These are phyloP conservation scores for Logfia minima DNA, from an alignment of 129 eudicot species.

Conservation along the genomic window DNA sequence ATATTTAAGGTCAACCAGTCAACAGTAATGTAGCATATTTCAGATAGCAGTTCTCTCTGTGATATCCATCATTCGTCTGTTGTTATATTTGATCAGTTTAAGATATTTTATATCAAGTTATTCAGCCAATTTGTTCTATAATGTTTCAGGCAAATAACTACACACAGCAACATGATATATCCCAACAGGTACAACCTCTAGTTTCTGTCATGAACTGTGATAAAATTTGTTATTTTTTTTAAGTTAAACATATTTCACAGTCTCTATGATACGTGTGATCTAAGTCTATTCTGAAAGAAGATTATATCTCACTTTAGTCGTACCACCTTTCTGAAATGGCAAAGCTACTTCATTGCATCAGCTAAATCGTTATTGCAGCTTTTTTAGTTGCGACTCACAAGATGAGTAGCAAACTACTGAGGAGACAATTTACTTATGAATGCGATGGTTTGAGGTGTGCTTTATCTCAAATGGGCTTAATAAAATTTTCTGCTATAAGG, in stretches of 20 bases:
- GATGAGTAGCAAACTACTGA: conserved; percentile 5
- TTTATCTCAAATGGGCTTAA: too few relatives aligned
- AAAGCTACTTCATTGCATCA: not conserved
- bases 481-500: too few relatives aligned
- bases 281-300: not conserved
- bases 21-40: conserved; percentile 9
- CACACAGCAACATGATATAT: conserved; percentile 73
- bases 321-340: not conserved
- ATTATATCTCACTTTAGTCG: not conserved
- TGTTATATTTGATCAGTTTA: not conserved
- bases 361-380: not conserved
- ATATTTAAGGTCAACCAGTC: conserved; percentile 13
- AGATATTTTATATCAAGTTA: not conserved
- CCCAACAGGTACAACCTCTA: conserved; percentile 60
- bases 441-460: too few relatives aligned
- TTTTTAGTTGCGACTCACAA: not conserved
- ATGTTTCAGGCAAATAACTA: conserved; percentile 70
- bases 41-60: not conserved
- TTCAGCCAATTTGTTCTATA: not conserved
- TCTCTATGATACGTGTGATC: not conserved
- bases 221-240: not conserved
- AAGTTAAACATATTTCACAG: not conserved
- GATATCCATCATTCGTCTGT: too few relatives aligned
- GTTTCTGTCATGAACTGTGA: not conserved
- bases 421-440: not conserved